phyloP scores from a whole-genome alignment of 1,139 yeast genomes.

The Martiniozyma asiatica region DNA sequence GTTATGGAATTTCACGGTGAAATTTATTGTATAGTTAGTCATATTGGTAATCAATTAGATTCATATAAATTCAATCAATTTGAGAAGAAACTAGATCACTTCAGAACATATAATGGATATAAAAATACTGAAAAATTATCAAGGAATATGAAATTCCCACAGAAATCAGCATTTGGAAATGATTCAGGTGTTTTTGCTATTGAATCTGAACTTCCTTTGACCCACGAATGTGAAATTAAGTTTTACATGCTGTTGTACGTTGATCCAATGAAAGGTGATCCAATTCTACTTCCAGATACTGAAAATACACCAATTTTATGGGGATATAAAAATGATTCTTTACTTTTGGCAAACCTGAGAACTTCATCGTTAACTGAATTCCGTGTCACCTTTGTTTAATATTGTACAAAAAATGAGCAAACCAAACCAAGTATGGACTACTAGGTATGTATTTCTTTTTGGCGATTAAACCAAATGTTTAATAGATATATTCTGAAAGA shows the following conservation, averaged over 20 bases:
- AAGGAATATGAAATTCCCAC: constrained; percentile 1
- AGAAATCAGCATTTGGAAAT: not conserved
- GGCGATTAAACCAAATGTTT: too few species aligned
- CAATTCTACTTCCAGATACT: too few species aligned
- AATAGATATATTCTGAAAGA: too few species aligned
- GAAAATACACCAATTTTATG: too few species aligned
- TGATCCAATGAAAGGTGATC: constrained; percentile 6
- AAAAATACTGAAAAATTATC: constrained; percentile 3
- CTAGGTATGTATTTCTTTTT: too few species aligned
- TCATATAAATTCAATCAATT: constrained; percentile 5
- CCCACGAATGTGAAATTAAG: constrained; percentile 2
- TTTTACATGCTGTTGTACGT: constrained; percentile 6
- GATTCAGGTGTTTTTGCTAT: constrained; percentile 4
- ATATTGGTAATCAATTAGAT: constrained; percentile 2
- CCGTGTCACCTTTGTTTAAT: too few species aligned
- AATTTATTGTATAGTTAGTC: constrained; percentile 6
- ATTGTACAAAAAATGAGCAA: too few species aligned
- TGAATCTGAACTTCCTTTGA: constrained; percentile 4
- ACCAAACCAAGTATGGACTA: too few species aligned
- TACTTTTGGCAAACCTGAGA: too few species aligned
- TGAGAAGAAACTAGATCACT: not conserved
- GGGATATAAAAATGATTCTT: too few species aligned
- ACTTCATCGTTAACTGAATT: too few species aligned
- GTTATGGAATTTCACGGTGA: not conserved
- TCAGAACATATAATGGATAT: constrained; percentile 6